A percentile compares a stretch with the other conserved stretches of the same genome.
These are phyloP conservation scores for Gigaspora rosea DNA, from an alignment of 192 early-diverging fungal species.

Conservation along the genomic window DNA sequence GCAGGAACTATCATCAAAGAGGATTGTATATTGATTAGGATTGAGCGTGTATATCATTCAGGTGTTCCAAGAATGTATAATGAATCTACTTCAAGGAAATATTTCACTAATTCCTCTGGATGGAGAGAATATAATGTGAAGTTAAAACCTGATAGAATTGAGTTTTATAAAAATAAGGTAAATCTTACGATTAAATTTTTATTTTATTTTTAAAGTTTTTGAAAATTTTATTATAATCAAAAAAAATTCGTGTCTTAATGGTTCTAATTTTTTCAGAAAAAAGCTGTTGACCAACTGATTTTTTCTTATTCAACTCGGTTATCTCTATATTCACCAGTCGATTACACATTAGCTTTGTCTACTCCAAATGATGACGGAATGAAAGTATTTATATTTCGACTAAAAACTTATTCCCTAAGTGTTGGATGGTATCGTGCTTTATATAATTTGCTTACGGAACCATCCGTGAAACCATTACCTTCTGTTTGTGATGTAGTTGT, in stretches of 20 bases:
- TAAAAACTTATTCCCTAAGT: conserved; percentile 33
- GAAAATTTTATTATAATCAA: not conserved
- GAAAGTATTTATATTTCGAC: conserved; percentile 37
- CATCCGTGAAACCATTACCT: conserved; percentile 32
- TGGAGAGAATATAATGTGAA: conserved; percentile 30
- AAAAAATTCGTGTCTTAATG: not conserved
- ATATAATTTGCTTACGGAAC: conserved; percentile 31
- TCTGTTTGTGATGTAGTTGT: conserved; percentile 38
- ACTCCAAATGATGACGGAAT: conserved; percentile 29
- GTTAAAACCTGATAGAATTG: not conserved
- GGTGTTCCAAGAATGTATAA: not conserved
- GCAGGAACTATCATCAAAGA: conserved; percentile 4
- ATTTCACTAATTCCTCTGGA: not conserved
- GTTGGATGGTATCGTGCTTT: conserved; percentile 44
- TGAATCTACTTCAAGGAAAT: not conserved
- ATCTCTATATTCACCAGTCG: conserved; percentile 37
- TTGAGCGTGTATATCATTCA: not conserved
- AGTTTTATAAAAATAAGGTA: conserved; percentile 13
- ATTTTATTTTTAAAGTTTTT: not conserved
- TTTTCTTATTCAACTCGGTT: conserved; percentile 31
- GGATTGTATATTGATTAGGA: conserved; percentile 14
- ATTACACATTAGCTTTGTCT: conserved; percentile 39
- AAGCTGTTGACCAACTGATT: conserved; percentile 29
- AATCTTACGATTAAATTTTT: not conserved
- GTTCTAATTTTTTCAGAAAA: conserved; percentile 35